These are phyloP conservation scores for Odontarrhena argentea DNA, from an alignment of 345 rosid genomes.

Conservation along the genomic window DNA sequence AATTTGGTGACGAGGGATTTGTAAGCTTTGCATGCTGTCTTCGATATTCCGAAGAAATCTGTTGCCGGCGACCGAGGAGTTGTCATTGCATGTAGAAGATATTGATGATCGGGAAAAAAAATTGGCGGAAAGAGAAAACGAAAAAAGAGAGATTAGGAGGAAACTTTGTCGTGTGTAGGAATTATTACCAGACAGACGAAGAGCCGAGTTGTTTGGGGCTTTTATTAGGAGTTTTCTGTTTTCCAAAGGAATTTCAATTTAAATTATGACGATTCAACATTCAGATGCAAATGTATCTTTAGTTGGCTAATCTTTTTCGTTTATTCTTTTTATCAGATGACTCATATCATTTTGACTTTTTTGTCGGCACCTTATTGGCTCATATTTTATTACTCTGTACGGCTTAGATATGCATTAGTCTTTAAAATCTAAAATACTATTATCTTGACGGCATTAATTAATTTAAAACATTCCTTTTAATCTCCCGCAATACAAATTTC, in stretches of 20 bases:
- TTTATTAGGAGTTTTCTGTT: slow-evolving; percentile 40
- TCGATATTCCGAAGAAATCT: slow-evolving; percentile 49
- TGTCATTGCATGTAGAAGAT: slow-evolving; percentile 43
- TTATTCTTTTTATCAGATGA: background rate
- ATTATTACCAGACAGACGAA: slow-evolving; percentile 31
- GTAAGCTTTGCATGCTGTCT: slow-evolving; percentile 57
- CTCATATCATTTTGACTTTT: background rate
- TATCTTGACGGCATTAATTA: no score
- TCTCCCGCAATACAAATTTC: no score
- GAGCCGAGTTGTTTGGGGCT: slow-evolving; percentile 41
- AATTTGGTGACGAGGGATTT: slow-evolving; percentile 59
- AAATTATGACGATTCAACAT: no score
- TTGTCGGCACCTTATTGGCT: no score
- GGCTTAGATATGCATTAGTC: no score
- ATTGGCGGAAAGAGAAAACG: slow-evolving; percentile 21
- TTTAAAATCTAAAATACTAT: no score
- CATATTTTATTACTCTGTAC: no score
- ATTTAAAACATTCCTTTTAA: no score
- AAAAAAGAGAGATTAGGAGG: slow-evolving; percentile 20
- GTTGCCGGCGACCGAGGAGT: slow-evolving; percentile 44
- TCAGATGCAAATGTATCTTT: background rate
- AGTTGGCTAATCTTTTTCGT: background rate
- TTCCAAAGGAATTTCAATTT: no score
- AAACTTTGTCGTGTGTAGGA: slow-evolving; percentile 24
- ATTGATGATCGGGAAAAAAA: slow-evolving; percentile 8